Base-by-base conservation (phyloP, 73 alveolate genomes). In the Diophrys sp. region DNA sequence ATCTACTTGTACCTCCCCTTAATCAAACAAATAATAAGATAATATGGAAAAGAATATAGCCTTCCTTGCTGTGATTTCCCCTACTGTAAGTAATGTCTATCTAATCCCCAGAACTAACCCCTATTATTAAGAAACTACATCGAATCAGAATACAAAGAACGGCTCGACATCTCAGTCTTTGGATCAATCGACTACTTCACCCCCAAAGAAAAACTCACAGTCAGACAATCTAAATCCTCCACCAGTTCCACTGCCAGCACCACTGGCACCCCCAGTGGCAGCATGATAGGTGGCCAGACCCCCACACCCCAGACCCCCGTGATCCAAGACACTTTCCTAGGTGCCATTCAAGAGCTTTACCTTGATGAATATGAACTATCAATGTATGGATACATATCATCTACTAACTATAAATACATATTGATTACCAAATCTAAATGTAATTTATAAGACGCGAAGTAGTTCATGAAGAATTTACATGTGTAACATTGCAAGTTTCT, bases 401-500 rank as follows among this genome's bases (percentile, higher is more conserved):
- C 62, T 44, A 44, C 62, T 44, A 44, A 44, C 18, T 92, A 25
- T 89, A 95, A 79, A 87, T 90, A 80, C 74, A 89, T 33, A 82
- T 90, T 75, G 84, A 68, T 44, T 5, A 44, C 62, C 5, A 44
- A 44, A 18, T 18, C 5, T 44, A 44, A 44, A 44, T 44, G 62
- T 44, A 44, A 44, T 44, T 44, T 44, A 44, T 18, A 44, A 44
- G 62, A 44, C 5, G 62, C 18, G 62, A 44, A 44, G 62, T 11
- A 44, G 18, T 44, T 11, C 5, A 44, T 44, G 62, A 5, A 44
- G 62, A 44, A 44, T 5, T 11, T 44, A 11, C 62, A 44, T 44
- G 18, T 44, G 5, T 44, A 44, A 18, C 62, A 44, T 44, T 44
- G 62, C 62, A 44, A 44, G 18, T 44, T 44, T 44, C 5, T 44